Evolutionary conservation across 345 rosid species (phyloP).

Genomic region (Lepidium africanum): DNA sequence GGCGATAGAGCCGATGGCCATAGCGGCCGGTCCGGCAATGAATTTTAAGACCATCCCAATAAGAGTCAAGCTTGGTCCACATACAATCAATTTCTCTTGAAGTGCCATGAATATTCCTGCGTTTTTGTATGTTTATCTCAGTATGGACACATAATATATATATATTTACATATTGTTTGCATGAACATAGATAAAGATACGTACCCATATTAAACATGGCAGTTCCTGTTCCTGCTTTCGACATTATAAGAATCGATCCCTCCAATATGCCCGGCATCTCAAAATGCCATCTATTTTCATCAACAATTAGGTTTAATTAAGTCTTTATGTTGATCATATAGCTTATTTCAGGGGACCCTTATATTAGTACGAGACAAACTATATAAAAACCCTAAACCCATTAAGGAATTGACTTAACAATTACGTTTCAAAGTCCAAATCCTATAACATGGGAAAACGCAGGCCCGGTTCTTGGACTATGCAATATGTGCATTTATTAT

Average conservation of each 20-base stretch:
- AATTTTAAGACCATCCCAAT: constrained; percentile 60
- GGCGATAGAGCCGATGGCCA: constrained; percentile 62
- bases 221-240: constrained; percentile 91
- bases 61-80: constrained; percentile 48
- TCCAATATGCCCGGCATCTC: constrained; percentile 77
- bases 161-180: background rate
- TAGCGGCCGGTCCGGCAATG: constrained; percentile 66
- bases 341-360: no score
- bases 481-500: no score
- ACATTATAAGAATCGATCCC: constrained; percentile 65
- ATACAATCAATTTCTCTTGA: constrained; percentile 65
- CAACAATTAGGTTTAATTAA: background rate
- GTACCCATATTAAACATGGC: constrained; percentile 95
- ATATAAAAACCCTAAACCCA: background rate
- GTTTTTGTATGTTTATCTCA: background rate
- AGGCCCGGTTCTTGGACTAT: no score
- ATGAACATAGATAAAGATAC: background rate
- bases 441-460: no score
- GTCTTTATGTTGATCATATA: background rate
- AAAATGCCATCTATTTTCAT: constrained; percentile 56
- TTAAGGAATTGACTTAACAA: background rate
- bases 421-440: no score
- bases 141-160: background rate
- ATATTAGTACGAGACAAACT: background rate
- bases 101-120: constrained; percentile 86